Conservation (phyloP, 768 basidiomycete genomes). For the Termitomyces sp. region DNA sequence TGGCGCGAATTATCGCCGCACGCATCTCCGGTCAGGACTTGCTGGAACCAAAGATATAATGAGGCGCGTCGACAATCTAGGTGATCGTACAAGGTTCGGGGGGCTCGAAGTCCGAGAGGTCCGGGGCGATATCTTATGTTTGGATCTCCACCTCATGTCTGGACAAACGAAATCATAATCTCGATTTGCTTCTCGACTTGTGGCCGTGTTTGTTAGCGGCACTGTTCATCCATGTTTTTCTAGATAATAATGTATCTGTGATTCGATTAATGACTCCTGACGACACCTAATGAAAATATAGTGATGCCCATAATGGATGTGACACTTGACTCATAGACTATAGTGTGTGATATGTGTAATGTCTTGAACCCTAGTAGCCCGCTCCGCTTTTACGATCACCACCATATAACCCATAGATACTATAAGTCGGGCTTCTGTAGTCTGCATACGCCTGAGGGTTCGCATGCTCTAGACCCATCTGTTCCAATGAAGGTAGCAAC, state of each 20-base stretch:
- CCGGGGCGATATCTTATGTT: neutral
- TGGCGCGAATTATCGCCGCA: neutral
- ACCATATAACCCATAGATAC: constrained; percentile 73
- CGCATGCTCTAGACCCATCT: constrained; percentile 67
- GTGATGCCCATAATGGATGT: neutral
- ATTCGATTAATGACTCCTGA: neutral
- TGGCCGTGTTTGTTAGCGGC: neutral
- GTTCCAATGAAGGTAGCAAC: constrained; percentile 64
- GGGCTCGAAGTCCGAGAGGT: neutral
- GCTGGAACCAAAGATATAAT: neutral
- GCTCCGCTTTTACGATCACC: constrained; percentile 48
- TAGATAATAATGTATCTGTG: neutral
- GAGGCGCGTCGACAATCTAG: constrained; percentile 3
- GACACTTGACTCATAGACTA: neutral
- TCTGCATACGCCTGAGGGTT: constrained; percentile 59
- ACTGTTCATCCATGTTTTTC: neutral
- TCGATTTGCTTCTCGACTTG: neutral
- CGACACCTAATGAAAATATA: neutral
- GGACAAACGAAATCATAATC: neutral
- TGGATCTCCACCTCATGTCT: neutral
- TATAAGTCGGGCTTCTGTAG: constrained; percentile 80
- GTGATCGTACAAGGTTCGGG: neutral
- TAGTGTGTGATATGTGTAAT: neutral
- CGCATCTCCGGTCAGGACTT: neutral
- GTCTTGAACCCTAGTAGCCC: constrained; percentile 1